Evolutionary conservation across 305 asterid genomes (phyloP).

Genomic region (Salvia sclarea): DNA sequence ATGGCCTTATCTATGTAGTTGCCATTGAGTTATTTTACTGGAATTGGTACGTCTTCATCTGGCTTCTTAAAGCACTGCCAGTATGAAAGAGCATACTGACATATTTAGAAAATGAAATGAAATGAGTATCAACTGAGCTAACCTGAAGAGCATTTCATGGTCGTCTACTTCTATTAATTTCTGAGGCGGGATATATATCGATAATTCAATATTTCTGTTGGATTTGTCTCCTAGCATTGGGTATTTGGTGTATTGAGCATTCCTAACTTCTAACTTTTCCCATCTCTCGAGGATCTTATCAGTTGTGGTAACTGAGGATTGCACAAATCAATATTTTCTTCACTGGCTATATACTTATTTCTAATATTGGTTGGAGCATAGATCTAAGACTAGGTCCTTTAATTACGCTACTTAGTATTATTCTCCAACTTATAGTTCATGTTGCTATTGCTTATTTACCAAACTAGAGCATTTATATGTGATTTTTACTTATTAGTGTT

Average conservation of each 20-base stretch:
- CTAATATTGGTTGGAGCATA: background rate
- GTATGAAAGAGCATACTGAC: background rate
- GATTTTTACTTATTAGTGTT: background rate
- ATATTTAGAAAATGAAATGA: background rate
- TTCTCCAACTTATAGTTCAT: conserved; percentile 1
- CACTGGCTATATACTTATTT: background rate
- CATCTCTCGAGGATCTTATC: background rate
- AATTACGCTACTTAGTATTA: background rate
- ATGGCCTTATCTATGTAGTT: background rate
- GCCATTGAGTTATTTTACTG: background rate
- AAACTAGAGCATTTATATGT: background rate
- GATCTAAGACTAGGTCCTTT: conserved; percentile 1
- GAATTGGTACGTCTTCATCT: background rate
- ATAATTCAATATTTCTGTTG: too few species aligned
- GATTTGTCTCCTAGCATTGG: background rate
- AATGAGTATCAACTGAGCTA: background rate
- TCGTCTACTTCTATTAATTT: background rate
- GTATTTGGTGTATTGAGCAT: background rate
- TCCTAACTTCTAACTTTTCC: too few species aligned
- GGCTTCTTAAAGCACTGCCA: conserved; percentile 9
- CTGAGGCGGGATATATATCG: background rate
- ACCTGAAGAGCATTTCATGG: background rate
- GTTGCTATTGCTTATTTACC: background rate
- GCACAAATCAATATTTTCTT: background rate
- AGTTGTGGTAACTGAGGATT: background rate